phyloP scores from a whole-genome alignment of 169 alveolate genomes.

The Eimeria praecox region DNA sequence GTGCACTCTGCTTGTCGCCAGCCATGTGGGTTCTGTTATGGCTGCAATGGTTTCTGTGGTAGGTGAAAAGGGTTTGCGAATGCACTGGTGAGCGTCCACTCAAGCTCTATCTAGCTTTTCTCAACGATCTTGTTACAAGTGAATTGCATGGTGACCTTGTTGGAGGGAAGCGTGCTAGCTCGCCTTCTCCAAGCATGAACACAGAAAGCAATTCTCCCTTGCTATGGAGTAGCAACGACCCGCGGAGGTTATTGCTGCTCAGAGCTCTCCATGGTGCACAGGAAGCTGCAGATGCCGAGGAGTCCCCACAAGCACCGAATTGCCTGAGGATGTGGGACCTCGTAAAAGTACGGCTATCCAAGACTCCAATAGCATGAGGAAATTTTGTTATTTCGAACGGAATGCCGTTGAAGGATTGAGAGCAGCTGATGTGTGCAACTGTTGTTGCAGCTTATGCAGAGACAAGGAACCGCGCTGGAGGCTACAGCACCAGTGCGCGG shows the following conservation, averaged over 20 bases:
- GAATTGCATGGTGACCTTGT: neutral
- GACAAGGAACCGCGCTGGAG: constrained; percentile 31
- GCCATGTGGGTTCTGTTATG: neutral
- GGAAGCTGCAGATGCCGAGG: constrained; percentile 75
- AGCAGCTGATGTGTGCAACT: neutral
- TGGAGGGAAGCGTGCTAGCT: neutral
- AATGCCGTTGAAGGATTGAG: neutral
- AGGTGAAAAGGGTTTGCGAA: constrained; percentile 53
- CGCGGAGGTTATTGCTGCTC: constrained; percentile 76
- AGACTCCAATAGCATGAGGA: too few species aligned
- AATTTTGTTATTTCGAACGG: too few species aligned
- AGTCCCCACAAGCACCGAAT: neutral
- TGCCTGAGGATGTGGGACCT: constrained; percentile 24
- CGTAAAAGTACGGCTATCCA: constrained; percentile 1
- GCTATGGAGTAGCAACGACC: constrained; percentile 55
- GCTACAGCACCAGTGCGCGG: constrained; percentile 69
- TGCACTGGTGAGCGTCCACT: constrained; percentile 53
- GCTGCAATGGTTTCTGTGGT: neutral
- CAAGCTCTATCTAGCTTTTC: constrained; percentile 29
- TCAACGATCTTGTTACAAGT: constrained; percentile 24
- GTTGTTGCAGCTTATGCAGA: constrained; percentile 22
- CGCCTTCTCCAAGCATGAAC: neutral
- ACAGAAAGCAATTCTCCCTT: neutral
- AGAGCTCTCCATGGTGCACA: constrained; percentile 75
- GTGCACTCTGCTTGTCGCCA: neutral